A percentile compares a stretch with the other conserved stretches of the same genome.
Conservation (phyloP, 495 filamentous ascomycete species). For the Thermochaetoides thermophila region DNA sequence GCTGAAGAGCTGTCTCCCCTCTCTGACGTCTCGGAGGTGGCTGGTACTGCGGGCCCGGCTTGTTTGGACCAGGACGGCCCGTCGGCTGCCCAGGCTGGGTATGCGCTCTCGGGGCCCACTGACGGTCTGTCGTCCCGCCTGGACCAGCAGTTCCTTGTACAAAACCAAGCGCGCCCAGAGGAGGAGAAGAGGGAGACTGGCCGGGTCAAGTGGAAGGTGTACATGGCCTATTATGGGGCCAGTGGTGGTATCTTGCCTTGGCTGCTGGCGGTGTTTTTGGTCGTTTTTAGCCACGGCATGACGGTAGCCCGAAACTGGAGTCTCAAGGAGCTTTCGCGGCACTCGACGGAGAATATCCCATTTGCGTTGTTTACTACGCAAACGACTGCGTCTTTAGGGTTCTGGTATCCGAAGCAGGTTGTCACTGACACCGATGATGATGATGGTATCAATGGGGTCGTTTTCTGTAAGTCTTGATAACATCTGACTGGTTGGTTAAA, state of each 20-base stretch:
- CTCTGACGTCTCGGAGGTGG: slow-evolving; percentile 21
- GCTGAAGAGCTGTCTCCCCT: slow-evolving; percentile 34
- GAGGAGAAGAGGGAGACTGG: slow-evolving; percentile 42
- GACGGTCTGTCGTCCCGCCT: neutral
- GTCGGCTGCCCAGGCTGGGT: slow-evolving; percentile 22
- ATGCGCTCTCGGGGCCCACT: no score
- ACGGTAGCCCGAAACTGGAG: slow-evolving; percentile 18
- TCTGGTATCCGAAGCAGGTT: no score
- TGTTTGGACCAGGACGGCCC: slow-evolving; percentile 1
- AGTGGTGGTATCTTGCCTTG: slow-evolving; percentile 43
- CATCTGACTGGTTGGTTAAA: neutral
- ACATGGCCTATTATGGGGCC: slow-evolving; percentile 41
- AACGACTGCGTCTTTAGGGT: neutral
- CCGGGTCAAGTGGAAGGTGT: slow-evolving; percentile 38
- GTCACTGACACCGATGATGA: no score
- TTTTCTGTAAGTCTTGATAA: slow-evolving; percentile 7
- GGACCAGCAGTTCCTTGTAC: no score
- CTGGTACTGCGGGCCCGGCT: slow-evolving; percentile 10
- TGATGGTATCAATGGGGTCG: no score
- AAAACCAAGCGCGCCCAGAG: slow-evolving; percentile 37
- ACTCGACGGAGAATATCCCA: slow-evolving; percentile 6
- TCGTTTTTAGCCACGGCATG: slow-evolving; percentile 29
- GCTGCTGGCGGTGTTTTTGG: slow-evolving; percentile 30
- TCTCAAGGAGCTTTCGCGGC: slow-evolving; percentile 20
- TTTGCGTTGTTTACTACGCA: slow-evolving; percentile 1